These are phyloP conservation scores for Boletus sensibilis DNA, from an alignment of 768 basidiomycete genomes.

Conservation along the genomic window DNA sequence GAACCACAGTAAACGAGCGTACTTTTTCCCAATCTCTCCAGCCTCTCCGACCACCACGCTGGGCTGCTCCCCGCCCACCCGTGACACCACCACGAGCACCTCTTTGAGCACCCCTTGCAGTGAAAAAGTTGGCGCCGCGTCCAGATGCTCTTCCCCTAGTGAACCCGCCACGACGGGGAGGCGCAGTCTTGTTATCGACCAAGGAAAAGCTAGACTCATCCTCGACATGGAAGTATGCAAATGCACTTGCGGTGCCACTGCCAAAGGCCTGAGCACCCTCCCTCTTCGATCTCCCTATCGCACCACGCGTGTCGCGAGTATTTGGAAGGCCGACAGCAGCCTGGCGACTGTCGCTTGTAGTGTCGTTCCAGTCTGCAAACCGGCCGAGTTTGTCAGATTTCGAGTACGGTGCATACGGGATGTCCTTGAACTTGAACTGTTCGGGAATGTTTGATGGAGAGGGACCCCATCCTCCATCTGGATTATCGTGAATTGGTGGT, in stretches of 20 bases:
- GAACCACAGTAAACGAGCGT: slow-evolving; percentile 11
- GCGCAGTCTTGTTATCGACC: slow-evolving; percentile 82
- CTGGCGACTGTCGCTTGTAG: slow-evolving; percentile 62
- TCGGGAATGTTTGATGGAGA: slow-evolving; percentile 81
- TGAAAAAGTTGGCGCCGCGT: slow-evolving; percentile 37
- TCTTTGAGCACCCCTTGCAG: slow-evolving; percentile 44
- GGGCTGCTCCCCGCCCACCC: slow-evolving; percentile 44
- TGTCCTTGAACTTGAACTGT: slow-evolving; percentile 97
- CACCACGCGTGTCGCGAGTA: slow-evolving; percentile 50
- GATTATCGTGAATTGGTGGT: slow-evolving; percentile 87
- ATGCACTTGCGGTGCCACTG: slow-evolving; percentile 85
- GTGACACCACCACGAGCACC: slow-evolving; percentile 44
- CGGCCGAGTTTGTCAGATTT: slow-evolving; percentile 98
- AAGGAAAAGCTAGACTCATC: slow-evolving; percentile 97
- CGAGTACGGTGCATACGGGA: slow-evolving; percentile 97
- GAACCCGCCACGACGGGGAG: slow-evolving; percentile 71
- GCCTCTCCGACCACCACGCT: slow-evolving; percentile 52
- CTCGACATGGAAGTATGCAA: slow-evolving; percentile 97
- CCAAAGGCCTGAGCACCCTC: slow-evolving; percentile 86
- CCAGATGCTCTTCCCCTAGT: slow-evolving; percentile 46
- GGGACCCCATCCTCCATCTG: slow-evolving; percentile 90
- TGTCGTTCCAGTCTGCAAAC: slow-evolving; percentile 96
- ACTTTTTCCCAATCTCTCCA: slow-evolving; percentile 98
- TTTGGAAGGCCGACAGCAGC: slow-evolving; percentile 47
- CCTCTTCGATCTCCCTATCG: slow-evolving; percentile 57